Percentiles rank a stretch among this genome's conserved stretches.
Conservation (phyloP, 163 green algal genomes). For the Scenedesmus sp. region DNA sequence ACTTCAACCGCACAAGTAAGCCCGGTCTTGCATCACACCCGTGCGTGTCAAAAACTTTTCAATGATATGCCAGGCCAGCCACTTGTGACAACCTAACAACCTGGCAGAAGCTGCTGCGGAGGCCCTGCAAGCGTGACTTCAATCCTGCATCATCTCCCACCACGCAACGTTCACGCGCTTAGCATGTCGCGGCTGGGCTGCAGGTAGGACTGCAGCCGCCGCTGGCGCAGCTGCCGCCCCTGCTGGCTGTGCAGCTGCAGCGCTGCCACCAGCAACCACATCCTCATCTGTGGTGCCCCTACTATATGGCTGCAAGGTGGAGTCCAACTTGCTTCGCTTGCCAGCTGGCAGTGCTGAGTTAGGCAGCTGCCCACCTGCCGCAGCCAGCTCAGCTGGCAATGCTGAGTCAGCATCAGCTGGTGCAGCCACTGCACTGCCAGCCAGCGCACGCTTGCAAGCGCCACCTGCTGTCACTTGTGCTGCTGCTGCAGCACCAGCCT, state of each 20-base stretch:
- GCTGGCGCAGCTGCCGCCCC: background rate
- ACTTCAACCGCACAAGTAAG: too few relatives aligned
- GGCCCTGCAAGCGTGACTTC: too few relatives aligned
- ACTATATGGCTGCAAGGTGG: background rate
- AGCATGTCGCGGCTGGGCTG: too few relatives aligned
- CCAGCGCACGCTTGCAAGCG: background rate
- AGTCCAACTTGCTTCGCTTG: background rate
- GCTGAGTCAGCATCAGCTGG: background rate
- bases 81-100: too few relatives aligned
- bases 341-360: background rate
- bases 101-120: too few relatives aligned
- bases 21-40: too few relatives aligned
- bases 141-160: constrained; percentile 40
- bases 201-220: background rate
- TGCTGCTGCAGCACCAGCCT: background rate
- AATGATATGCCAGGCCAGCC: too few relatives aligned
- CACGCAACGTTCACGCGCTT: background rate
- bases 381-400: background rate
- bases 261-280: too few relatives aligned
- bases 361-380: background rate
- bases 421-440: background rate
- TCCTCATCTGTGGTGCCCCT: too few relatives aligned
- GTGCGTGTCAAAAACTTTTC: too few relatives aligned
- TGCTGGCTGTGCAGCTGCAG: background rate
- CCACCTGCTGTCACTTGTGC: background rate